Evolutionary conservation across 1,139 yeast species (phyloP).

Genomic region (Lodderomyces beijingensis): DNA sequence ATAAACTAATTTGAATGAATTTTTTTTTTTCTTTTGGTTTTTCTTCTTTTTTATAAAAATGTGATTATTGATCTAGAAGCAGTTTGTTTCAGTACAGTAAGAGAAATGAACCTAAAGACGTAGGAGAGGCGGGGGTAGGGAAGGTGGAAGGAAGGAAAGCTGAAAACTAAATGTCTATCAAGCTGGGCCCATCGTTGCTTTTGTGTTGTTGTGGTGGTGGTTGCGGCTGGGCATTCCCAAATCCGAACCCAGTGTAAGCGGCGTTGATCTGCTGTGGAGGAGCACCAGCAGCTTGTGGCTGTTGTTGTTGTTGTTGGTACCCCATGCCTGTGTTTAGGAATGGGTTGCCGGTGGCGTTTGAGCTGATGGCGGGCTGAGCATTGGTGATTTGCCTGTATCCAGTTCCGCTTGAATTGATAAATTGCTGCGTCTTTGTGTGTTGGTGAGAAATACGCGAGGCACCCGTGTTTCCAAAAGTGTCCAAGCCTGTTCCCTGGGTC

Average conservation of each 20-base stretch:
- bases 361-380: conserved; percentile 33
- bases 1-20: background rate
- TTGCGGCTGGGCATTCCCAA: conserved; percentile 63
- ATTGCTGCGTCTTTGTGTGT: conserved; percentile 76
- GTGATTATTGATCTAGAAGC: too few relatives aligned
- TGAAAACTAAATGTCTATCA: conserved; percentile 36
- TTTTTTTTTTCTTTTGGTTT: too few relatives aligned
- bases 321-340: conserved; percentile 78
- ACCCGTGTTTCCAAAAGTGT: conserved; percentile 95
- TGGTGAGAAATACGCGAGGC: conserved; percentile 88
- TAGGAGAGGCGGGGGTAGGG: background rate
- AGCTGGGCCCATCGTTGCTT: conserved; percentile 41
- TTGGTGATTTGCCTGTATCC: conserved; percentile 57
- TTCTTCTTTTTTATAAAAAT: too few relatives aligned
- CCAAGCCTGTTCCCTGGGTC: conserved; percentile 87
- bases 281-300: conserved; percentile 15
- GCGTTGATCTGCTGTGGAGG: conserved; percentile 20
- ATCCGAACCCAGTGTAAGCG: conserved; percentile 85
- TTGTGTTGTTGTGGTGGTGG: conserved; percentile 28
- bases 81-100: too few relatives aligned
- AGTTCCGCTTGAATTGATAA: conserved; percentile 84
- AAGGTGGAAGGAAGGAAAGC: background rate
- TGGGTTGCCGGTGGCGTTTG: conserved; percentile 61
- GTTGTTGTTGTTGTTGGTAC: conserved; percentile 51
- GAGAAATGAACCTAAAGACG: background rate